Evolutionary conservation across 805 yeast genomes (phyloP), one percentile per base, ranked within the genome.

Genomic region (Ogataea philodendri): DNA sequence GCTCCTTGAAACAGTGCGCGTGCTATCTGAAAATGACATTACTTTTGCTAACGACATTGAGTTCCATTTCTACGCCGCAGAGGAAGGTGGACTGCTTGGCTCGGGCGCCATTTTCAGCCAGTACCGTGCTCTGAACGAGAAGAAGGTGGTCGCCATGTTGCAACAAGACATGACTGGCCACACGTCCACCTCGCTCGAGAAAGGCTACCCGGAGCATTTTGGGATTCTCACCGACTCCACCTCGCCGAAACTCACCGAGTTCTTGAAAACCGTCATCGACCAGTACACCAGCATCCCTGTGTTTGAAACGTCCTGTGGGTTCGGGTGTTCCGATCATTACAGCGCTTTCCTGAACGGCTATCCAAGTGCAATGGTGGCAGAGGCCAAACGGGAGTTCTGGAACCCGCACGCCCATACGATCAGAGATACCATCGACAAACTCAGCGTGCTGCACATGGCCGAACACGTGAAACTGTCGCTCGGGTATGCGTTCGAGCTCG

Each of bases 161-260:
- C 96, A 90, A 61, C 95, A 87, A 57, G 98, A 90, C 58, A 89
- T 89, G 95, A 84, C 95, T 2, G 96, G 96, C 0, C 85, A 70
- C 55, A 74, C 81, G 2, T 67, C 69, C 23, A 73, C 70, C 25
- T 65, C 80, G 21, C 54, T 62, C 24, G 75, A 69, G 44, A 62
- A 45, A 18, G 81, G 71, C 39, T 64, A 56, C 49, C 78, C 67
- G 57, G 88, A 76, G 28, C 78, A 77, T 55, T 71, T 89, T 49
- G 97, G 96, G n/a, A 68, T 90, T 27, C 75, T 88, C 40, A 73
- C 77, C 2, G 96, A 87, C 65, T 78, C 72, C 56, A 78, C 84
- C 1, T 69, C 79, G 16, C 57, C 60, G 1, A 60, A 48, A 5
- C 69, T 87, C 42, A 81, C 78, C 32, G 62, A 69, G 8, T 86